These are phyloP conservation scores for Fusarium drepaniforme DNA, from an alignment of 2,329 filamentous ascomycete species.

Conservation along the genomic window DNA sequence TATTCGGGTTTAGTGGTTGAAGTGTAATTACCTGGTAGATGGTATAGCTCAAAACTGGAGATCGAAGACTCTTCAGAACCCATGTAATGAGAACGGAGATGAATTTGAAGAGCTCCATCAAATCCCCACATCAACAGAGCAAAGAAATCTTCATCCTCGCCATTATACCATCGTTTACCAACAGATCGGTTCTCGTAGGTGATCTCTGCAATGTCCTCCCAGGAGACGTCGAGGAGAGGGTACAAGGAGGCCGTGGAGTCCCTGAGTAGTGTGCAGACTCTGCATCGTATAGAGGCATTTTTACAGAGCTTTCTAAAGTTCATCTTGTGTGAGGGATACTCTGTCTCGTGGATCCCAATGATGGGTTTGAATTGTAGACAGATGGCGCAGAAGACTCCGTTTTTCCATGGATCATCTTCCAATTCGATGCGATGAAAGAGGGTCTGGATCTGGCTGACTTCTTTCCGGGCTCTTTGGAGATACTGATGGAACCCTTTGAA, in stretches of 20 bases:
- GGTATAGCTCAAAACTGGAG: neutral
- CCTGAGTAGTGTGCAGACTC: neutral
- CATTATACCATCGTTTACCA: neutral
- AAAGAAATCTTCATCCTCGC: neutral
- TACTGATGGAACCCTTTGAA: neutral
- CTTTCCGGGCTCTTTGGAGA: neutral
- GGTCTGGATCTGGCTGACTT: neutral
- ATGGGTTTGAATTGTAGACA: neutral
- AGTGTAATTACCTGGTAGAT: neutral
- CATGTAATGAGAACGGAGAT: neutral
- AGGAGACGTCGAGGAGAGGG: neutral
- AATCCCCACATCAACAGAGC: neutral
- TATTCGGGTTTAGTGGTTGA: neutral
- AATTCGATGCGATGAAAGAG: neutral
- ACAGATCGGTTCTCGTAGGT: neutral
- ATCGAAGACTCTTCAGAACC: neutral
- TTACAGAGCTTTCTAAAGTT: neutral
- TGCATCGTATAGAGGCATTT: neutral
- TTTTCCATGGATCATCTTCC: neutral
- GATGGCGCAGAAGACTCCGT: neutral
- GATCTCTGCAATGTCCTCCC: neutral
- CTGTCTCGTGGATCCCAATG: neutral
- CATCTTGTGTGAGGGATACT: neutral
- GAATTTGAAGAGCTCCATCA: neutral
- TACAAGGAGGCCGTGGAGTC: neutral